These are phyloP conservation scores for Verticillium isaacii DNA, from an alignment of 2,329 filamentous ascomycete species.

Conservation along the genomic window DNA sequence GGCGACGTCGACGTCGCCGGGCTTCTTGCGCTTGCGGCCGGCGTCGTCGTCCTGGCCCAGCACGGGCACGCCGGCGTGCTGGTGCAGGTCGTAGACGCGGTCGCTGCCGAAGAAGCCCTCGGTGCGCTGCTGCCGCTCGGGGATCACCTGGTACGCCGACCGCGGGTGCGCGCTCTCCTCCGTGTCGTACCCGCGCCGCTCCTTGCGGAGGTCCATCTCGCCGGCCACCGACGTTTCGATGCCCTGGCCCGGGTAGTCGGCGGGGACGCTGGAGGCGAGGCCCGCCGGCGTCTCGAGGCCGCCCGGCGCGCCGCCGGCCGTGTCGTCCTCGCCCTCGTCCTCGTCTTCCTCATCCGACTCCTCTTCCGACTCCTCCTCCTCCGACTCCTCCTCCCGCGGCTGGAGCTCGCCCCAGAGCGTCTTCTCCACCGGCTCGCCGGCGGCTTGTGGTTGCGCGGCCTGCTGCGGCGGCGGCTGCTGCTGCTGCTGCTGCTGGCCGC, in stretches of 20 bases:
- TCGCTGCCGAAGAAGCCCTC: constrained; percentile 97
- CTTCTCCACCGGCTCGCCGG: constrained; percentile 79
- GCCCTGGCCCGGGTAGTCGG: constrained; percentile 68
- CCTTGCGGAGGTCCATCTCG: constrained; percentile 89
- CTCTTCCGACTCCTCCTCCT: constrained; percentile 64
- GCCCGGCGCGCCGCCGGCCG: constrained; percentile 67
- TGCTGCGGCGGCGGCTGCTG: constrained; percentile 30
- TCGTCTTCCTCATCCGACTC: constrained; percentile 32
- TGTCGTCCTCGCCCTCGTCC: constrained; percentile 55
- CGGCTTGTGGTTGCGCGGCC: constrained; percentile 22
- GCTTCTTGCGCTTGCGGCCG: constrained; percentile 84
- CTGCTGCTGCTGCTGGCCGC: constrained; percentile 11
- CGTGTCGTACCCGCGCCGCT: constrained; percentile 78
- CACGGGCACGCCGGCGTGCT: constrained; percentile 53
- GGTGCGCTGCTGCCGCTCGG: constrained; percentile 78
- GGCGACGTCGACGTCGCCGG: constrained; percentile 88
- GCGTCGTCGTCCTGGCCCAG: constrained; percentile 75
- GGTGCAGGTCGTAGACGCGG: constrained; percentile 78
- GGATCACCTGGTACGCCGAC: constrained; percentile 83
- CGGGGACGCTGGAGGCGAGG: constrained; percentile 72
- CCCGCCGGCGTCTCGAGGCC: constrained; percentile 79
- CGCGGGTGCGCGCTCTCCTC: constrained; percentile 73
- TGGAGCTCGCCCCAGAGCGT: constrained; percentile 91
- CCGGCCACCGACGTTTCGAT: constrained; percentile 71
- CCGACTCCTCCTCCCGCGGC: constrained; percentile 69